Conservation (phyloP, 2,329 filamentous ascomycete species). For the Xylaria sp. region DNA sequence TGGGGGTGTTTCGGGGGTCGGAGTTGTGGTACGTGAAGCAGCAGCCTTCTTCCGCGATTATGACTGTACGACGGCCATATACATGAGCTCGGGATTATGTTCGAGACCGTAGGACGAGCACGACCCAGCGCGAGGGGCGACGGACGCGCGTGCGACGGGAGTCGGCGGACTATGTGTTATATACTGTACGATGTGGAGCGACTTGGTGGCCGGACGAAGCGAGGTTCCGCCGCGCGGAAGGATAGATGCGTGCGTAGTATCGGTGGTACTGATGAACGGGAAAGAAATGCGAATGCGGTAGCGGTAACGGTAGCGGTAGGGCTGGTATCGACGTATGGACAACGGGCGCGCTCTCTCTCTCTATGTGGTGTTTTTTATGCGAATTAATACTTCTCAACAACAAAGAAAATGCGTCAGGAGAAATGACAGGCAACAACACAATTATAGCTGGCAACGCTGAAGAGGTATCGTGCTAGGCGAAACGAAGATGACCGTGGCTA, state of each 20-base stretch:
- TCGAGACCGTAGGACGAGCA: constrained; percentile 23
- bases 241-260: constrained; percentile 33
- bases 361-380: constrained; percentile 20
- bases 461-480: constrained; percentile 26
- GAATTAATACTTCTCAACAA: constrained; percentile 20
- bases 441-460: constrained; percentile 32
- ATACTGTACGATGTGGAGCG: not conserved
- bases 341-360: constrained; percentile 24
- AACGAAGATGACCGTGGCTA: constrained; percentile 27
- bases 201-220: constrained; percentile 1
- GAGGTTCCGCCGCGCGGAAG: constrained; percentile 1
- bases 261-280: constrained; percentile 10
- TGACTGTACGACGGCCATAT: constrained; percentile 39
- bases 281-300: constrained; percentile 13
- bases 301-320: constrained; percentile 1
- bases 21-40: constrained; percentile 39
- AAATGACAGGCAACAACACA: constrained; percentile 28
- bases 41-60: constrained; percentile 40
- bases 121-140: constrained; percentile 24
- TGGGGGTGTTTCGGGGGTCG: not conserved
- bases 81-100: constrained; percentile 37
- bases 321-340: constrained; percentile 19
- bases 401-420: constrained; percentile 25
- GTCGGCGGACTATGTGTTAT: not conserved
- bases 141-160: constrained; percentile 41